Base-by-base conservation (phyloP, 1,284 basidiomycete genomes). In the Tremellales sp. region DNA sequence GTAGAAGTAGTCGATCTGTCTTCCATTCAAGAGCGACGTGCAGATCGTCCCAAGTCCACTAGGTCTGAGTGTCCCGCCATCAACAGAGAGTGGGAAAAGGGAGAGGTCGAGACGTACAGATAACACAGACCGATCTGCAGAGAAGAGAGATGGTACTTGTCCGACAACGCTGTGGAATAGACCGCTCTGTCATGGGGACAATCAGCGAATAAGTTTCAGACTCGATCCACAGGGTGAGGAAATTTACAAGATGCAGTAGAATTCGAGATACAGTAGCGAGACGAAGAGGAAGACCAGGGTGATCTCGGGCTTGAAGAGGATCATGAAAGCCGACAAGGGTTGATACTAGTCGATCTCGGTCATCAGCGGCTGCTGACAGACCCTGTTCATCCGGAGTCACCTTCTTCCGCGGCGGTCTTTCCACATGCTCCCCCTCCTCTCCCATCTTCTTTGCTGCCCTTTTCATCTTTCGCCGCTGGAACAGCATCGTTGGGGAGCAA, bases 61-160 rank as follows among this genome's bases (percentile, higher is more conserved):
- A 13, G 70, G 68, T 12, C 69, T 71, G 47, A 24, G n/a, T n/a
- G n/a, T n/a, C 18, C 8, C 8, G 34, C 5, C 12, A 21, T 33
- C 8, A 32, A 25, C 21, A 31, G 40, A 21, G 16, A 32, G 35
- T 25, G 16, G 12, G 19, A 27, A 14, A 1, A 14, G 16, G 7
- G 34, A 18, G 16, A 27, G 12, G 12, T 38, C 5, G 34, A 9
- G n/a, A 53, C 62, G 47, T 43, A 70, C 68, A 74, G 54, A 47
- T 74, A 74, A 48, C 66, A 70, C 4, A 72, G 52, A 31, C 72
- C 72, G 33, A 74, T 74, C 45, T 65, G 46, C n/a, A 71, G 53
- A 39, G 71, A 66, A 40, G 60, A 57, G 8, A 71, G 58, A 13
- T 50, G 40, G 44, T 74, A 74, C 21, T 45, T 50, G 39, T 66